A percentile compares a stretch with the other conserved stretches of the same genome.
These are phyloP conservation scores for Phytopythium ostracodes DNA, from an alignment of 352 stramenopile genomes.

Conservation along the genomic window DNA sequence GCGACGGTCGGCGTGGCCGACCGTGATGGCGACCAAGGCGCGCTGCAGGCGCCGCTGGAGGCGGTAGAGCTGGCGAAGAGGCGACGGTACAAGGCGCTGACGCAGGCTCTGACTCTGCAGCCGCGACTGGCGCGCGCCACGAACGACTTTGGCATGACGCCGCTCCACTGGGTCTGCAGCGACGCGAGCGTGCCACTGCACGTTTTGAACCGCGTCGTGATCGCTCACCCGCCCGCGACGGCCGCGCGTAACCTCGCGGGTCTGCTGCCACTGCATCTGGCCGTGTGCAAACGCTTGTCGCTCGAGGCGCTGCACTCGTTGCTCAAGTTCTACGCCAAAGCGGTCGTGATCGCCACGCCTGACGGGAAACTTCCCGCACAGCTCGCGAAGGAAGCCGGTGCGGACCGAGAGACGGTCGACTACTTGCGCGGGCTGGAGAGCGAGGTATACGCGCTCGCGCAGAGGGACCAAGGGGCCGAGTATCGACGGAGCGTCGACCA, in stretches of 20 bases:
- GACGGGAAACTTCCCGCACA: conserved; percentile 43
- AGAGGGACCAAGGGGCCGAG: neutral
- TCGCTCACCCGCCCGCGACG: conserved; percentile 37
- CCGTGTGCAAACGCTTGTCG: conserved; percentile 51
- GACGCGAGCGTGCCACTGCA: conserved; percentile 39
- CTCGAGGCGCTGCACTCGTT: conserved; percentile 62
- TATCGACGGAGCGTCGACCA: neutral
- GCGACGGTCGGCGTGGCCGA: neutral
- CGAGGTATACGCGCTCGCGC: conserved; percentile 15
- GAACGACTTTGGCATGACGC: conserved; percentile 75
- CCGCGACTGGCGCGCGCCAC: conserved; percentile 35
- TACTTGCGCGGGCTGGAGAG: conserved; percentile 43
- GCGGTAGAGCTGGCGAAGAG: conserved; percentile 42
- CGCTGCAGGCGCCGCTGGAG: conserved; percentile 8
- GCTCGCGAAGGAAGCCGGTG: conserved; percentile 38
- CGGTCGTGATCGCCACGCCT: conserved; percentile 39
- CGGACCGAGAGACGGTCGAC: conserved; percentile 15
- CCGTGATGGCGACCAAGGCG: neutral
- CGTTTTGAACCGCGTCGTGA: conserved; percentile 48
- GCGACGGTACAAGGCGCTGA: conserved; percentile 38
- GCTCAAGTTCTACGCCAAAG: conserved; percentile 60
- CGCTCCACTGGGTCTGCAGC: conserved; percentile 80
- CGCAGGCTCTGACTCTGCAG: conserved; percentile 36
- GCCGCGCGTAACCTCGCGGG: conserved; percentile 47
- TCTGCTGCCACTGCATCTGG: conserved; percentile 63